These are phyloP conservation scores for Hypoxylon sp. DNA, from an alignment of 2,329 filamentous ascomycete genomes.

Conservation along the genomic window DNA sequence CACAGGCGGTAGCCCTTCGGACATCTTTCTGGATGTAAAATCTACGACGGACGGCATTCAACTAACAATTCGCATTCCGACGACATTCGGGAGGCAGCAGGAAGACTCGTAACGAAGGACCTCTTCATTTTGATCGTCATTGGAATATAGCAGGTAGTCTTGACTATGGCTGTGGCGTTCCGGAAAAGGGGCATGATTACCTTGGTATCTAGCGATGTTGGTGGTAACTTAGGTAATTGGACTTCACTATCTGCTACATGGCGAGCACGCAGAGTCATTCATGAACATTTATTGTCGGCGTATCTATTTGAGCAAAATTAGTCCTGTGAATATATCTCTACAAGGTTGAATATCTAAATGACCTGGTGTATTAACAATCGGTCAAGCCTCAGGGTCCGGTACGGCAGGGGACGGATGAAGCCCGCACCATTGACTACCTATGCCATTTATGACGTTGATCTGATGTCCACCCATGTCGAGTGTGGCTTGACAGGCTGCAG, in stretches of 20 bases:
- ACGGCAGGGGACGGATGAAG: background rate
- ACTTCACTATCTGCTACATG: background rate
- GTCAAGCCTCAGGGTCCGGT: background rate
- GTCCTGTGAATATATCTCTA: background rate
- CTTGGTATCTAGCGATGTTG: conserved; percentile 1
- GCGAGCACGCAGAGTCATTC: background rate
- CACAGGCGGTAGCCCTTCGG: conserved; percentile 61
- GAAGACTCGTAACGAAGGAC: conserved; percentile 31
- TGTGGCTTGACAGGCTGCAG: conserved; percentile 45
- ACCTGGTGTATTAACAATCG: background rate
- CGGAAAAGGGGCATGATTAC: background rate
- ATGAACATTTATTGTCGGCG: background rate
- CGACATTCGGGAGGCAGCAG: conserved; percentile 60
- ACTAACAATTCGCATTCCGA: conserved; percentile 68
- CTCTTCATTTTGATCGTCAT: background rate
- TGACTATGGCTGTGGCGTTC: background rate
- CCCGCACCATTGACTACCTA: conserved; percentile 14
- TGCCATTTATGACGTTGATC: conserved; percentile 48
- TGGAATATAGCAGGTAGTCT: background rate
- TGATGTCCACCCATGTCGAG: conserved; percentile 39
- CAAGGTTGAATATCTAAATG: background rate
- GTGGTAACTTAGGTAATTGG: background rate
- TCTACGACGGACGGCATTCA: conserved; percentile 70
- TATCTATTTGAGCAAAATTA: background rate
- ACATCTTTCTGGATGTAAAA: conserved; percentile 68